Percentiles rank a stretch among this genome's conserved stretches.
phyloP scores from a whole-genome alignment of 768 basidiomycete species.

The Rubroboletus pulcherrimus region DNA sequence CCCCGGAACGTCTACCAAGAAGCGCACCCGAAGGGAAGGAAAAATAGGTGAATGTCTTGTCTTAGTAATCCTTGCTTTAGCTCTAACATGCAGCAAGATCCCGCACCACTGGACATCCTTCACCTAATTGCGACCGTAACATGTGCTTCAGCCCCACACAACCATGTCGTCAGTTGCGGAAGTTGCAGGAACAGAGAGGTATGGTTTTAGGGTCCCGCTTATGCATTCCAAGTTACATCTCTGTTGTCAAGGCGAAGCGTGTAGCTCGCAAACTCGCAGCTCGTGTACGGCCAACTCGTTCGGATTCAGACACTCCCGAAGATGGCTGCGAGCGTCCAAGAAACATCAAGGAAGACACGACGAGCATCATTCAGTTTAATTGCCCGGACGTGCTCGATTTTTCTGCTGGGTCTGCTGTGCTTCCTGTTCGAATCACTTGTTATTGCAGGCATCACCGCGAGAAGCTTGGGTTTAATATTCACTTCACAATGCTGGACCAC shows the following conservation, averaged over 20 bases:
- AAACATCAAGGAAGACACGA: constrained; percentile 57
- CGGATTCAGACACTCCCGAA: constrained; percentile 68
- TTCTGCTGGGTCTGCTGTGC: constrained; percentile 74
- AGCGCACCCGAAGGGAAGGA: constrained; percentile 76
- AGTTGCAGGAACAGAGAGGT: constrained; percentile 88
- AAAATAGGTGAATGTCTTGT: constrained; percentile 58
- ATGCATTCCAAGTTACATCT: constrained; percentile 6
- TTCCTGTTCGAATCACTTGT: constrained; percentile 96
- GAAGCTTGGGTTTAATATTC: constrained; percentile 90
- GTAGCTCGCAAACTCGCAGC: constrained; percentile 86
- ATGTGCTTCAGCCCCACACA: constrained; percentile 77
- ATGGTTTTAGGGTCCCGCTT: constrained; percentile 18
- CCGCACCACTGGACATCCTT: constrained; percentile 63
- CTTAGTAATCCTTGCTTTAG: neutral
- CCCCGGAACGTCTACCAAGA: constrained; percentile 79
- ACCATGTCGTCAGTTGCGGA: constrained; percentile 76
- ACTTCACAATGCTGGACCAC: constrained; percentile 80
- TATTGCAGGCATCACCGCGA: constrained; percentile 99
- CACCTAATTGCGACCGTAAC: constrained; percentile 71
- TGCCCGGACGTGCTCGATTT: constrained; percentile 89
- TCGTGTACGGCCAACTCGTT: constrained; percentile 72
- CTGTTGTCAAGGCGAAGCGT: constrained; percentile 67
- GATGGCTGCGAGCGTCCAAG: constrained; percentile 46
- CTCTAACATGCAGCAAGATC: constrained; percentile 46
- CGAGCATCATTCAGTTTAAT: constrained; percentile 93